Conservation (phyloP, 305 asterid genomes). For the Solanum hybrid region DNA sequence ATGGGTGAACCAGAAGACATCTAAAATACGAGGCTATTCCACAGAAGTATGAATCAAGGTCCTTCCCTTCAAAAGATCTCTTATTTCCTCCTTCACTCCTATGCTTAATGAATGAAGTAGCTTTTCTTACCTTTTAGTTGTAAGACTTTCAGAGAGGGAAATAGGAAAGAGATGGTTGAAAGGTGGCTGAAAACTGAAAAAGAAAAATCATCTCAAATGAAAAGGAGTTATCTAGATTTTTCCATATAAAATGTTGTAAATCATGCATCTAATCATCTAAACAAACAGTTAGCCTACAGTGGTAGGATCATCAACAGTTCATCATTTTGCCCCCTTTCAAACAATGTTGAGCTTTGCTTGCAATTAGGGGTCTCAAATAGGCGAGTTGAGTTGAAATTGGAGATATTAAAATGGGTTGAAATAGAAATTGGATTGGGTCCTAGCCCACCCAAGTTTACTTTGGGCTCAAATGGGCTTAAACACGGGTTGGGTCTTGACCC, state of each 20-base stretch:
- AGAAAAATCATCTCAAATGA: not conserved
- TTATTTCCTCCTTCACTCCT: not conserved
- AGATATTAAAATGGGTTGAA: not conserved
- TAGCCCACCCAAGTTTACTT: not conserved
- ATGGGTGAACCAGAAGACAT: not conserved
- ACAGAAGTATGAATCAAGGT: not conserved
- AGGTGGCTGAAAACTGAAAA: not conserved
- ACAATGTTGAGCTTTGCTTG: not conserved
- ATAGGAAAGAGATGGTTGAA: not conserved
- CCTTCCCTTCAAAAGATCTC: not conserved
- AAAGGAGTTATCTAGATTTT: not conserved
- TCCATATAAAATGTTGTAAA: not conserved
- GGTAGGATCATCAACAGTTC: not conserved
- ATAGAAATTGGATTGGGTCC: not conserved
- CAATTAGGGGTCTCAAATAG: not conserved
- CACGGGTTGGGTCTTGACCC: not conserved
- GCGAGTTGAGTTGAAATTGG: not conserved
- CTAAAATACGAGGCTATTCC: not conserved
- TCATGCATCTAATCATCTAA: not conserved
- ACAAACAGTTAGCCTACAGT: not conserved
- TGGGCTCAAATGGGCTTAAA: not conserved
- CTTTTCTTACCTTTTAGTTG: not conserved
- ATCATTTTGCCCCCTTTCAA: not conserved
- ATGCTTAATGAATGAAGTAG: not conserved
- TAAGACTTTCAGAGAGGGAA: not conserved